These are phyloP conservation scores for Pyrenophora teres DNA, from an alignment of 2,329 filamentous ascomycete species.

Conservation along the genomic window DNA sequence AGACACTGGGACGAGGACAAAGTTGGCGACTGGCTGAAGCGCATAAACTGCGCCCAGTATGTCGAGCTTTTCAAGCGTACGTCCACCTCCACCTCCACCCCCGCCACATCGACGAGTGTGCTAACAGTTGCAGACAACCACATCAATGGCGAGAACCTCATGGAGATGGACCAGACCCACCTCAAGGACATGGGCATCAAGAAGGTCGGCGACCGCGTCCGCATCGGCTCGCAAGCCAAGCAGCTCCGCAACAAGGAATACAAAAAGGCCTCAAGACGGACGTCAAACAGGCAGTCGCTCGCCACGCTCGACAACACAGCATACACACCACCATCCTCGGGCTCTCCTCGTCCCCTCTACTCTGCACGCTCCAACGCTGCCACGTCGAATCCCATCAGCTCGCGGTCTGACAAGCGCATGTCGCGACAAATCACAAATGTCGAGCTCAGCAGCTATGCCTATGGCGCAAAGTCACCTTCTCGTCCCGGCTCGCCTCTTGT, in stretches of 20 bases:
- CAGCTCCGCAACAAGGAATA: constrained; percentile 56
- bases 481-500: constrained; percentile 73
- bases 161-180: constrained; percentile 96
- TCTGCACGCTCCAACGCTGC: constrained; percentile 55
- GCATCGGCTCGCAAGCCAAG: constrained; percentile 64
- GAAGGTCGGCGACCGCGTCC: constrained; percentile 94
- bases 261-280: constrained; percentile 66
- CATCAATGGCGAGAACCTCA: constrained; percentile 94
- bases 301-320: constrained; percentile 73
- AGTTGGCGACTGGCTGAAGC: constrained; percentile 87
- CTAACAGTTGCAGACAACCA: constrained; percentile 68
- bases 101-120: neutral
- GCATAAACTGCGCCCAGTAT: constrained; percentile 92
- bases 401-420: constrained; percentile 55
- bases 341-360: constrained; percentile 66
- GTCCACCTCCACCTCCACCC: neutral
- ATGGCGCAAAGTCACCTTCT: constrained; percentile 62
- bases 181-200: constrained; percentile 98
- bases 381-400: constrained; percentile 35
- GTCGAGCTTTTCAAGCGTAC: constrained; percentile 79
- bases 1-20: constrained; percentile 84
- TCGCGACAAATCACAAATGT: constrained; percentile 52
- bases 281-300: constrained; percentile 79
- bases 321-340: constrained; percentile 65
- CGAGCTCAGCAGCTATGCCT: constrained; percentile 52